These are phyloP conservation scores for Quercus rubra DNA, from an alignment of 306 rosid species.

Conservation along the genomic window DNA sequence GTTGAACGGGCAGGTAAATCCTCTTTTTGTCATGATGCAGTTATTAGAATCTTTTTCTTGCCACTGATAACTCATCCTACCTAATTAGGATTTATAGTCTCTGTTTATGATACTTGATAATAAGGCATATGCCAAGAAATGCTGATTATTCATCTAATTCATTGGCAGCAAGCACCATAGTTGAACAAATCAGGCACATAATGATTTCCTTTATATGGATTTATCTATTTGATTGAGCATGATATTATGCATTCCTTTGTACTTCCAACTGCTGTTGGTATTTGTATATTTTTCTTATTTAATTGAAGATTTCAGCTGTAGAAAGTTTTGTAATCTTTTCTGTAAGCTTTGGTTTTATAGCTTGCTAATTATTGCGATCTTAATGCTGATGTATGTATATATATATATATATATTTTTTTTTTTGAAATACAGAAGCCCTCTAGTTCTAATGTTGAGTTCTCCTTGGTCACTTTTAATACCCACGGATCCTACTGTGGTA, in stretches of 20 bases:
- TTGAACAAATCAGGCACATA: not conserved
- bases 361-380: constrained; percentile 16
- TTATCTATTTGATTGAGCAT: not conserved
- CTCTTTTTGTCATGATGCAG: constrained; percentile 19
- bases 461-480: constrained; percentile 73
- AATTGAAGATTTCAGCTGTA: not conserved
- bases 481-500: constrained; percentile 95
- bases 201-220: not conserved
- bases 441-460: constrained; percentile 56
- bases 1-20: constrained; percentile 67
- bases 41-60: constrained; percentile 1
- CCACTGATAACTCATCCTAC: not conserved
- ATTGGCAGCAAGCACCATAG: not conserved
- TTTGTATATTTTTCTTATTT: not conserved
- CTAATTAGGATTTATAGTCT: not conserved
- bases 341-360: not conserved
- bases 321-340: not conserved
- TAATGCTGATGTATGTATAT: not conserved
- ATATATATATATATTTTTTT: not conserved
- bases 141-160: not conserved
- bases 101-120: not conserved
- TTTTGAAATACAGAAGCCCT: constrained; percentile 62
- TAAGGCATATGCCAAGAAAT: not conserved
- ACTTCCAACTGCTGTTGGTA: not conserved
- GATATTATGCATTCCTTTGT: not conserved